Evolutionary conservation across 1,284 basidiomycete species (phyloP).

Genomic region (Coniferiporia weirii): DNA sequence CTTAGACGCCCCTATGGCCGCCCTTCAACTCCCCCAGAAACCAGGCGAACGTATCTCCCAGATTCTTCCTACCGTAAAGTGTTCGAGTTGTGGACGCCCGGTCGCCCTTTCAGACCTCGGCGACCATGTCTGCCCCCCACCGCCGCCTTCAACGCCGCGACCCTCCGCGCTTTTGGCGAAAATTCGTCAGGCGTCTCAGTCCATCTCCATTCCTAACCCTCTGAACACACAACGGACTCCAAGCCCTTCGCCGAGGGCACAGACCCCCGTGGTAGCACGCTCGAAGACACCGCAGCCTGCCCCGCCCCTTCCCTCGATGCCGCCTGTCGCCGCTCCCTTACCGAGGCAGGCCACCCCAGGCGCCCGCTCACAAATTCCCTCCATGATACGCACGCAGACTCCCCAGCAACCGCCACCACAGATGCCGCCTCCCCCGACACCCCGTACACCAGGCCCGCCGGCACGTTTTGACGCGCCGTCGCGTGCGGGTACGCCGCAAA

Average conservation of each 20-base stretch:
- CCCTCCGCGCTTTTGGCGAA: constrained; percentile 15
- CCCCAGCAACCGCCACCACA: constrained; percentile 4
- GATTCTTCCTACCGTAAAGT: constrained; percentile 75
- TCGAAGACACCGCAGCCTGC: constrained; percentile 16
- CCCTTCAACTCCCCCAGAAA: constrained; percentile 12
- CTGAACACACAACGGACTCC: not conserved
- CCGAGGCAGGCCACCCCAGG: not conserved
- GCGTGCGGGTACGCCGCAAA: constrained; percentile 3
- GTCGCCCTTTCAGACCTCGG: constrained; percentile 34
- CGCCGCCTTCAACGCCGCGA: constrained; percentile 11
- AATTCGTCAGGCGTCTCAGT: constrained; percentile 16
- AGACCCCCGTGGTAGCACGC: constrained; percentile 3
- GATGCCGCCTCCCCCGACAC: constrained; percentile 3
- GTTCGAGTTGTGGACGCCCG: constrained; percentile 65
- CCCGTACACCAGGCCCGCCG: not conserved
- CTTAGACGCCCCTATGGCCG: not conserved
- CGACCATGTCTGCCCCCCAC: constrained; percentile 19
- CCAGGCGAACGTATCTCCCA: constrained; percentile 54
- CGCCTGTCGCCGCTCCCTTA: not conserved
- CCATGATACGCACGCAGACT: constrained; percentile 5
- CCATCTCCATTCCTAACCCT: not conserved
- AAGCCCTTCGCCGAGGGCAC: not conserved
- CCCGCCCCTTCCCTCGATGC: not conserved
- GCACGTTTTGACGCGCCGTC: not conserved
- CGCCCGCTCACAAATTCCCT: not conserved